phyloP scores from a whole-genome alignment of 169 alveolate species.

The Plasmodium relictum region DNA sequence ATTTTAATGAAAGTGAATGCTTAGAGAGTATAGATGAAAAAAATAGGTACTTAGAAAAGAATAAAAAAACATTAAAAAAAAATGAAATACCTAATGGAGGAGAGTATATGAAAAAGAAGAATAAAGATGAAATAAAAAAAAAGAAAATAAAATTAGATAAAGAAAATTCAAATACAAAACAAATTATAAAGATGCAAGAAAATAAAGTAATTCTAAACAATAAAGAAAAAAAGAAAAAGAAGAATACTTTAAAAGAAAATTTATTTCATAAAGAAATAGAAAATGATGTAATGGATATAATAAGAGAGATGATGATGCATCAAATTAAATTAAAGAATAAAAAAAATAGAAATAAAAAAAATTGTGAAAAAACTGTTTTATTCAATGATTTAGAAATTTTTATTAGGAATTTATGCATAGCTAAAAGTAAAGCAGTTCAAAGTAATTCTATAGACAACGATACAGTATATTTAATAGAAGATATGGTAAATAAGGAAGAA shows the following conservation, averaged over 20 bases:
- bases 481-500: background rate
- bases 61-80: background rate
- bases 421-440: conserved; percentile 59
- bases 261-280: conserved; percentile 10
- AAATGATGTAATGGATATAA: conserved; percentile 19
- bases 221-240: conserved; percentile 18
- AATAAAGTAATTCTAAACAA: background rate
- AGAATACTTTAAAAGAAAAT: conserved; percentile 7
- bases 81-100: background rate
- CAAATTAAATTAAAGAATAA: conserved; percentile 8
- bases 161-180: background rate
- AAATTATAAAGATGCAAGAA: background rate
- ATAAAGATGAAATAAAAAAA: background rate
- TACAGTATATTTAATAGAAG: conserved; percentile 49
- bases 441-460: conserved; percentile 2
- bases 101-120: background rate
- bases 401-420: conserved; percentile 52
- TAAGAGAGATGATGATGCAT: conserved; percentile 25
- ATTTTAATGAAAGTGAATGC: conserved; percentile 7
- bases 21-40: background rate
- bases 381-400: conserved; percentile 56
- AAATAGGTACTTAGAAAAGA: background rate
- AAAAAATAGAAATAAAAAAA: conserved; percentile 8
- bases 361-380: conserved; percentile 41
- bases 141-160: background rate